Conservation (phyloP, 805 yeast species). For the Schwanniomyces yamadae region DNA sequence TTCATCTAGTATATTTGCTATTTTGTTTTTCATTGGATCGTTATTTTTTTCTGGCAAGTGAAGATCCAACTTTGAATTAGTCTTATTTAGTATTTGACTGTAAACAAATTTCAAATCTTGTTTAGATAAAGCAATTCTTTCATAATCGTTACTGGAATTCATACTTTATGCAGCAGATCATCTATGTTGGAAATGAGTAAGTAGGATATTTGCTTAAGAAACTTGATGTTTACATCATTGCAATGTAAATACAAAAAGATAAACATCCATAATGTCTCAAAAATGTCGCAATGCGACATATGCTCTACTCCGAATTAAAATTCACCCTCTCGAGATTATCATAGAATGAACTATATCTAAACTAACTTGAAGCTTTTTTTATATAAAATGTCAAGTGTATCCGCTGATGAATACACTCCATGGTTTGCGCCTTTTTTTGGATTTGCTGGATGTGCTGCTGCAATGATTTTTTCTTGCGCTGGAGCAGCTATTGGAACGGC, state of each 20-base stretch:
- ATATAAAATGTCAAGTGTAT: slow-evolving; percentile 19
- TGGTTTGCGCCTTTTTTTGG: slow-evolving; percentile 96
- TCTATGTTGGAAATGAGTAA: no score
- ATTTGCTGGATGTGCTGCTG: slow-evolving; percentile 94
- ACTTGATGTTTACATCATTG: no score
- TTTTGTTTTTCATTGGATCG: slow-evolving; percentile 48
- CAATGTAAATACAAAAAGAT: no score
- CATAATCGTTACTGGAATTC: slow-evolving; percentile 28
- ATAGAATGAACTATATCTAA: neutral
- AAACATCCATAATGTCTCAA: no score
- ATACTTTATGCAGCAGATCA: no score
- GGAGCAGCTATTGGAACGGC: slow-evolving; percentile 99
- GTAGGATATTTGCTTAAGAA: no score
- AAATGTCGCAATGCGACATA: neutral
- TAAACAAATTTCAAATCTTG: slow-evolving; percentile 55
- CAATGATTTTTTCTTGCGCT: slow-evolving; percentile 87
- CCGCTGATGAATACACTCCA: slow-evolving; percentile 70
- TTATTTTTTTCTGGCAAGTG: slow-evolving; percentile 45
- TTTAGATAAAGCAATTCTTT: slow-evolving; percentile 47
- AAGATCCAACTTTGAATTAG: slow-evolving; percentile 45
- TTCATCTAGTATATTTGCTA: slow-evolving; percentile 42
- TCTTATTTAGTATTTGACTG: slow-evolving; percentile 39
- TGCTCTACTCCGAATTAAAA: neutral
- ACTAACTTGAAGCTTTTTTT: neutral
- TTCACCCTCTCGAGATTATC: slow-evolving; percentile 1